Percentiles rank a stretch among this genome's conserved stretches.
These are phyloP conservation scores for Colletotrichum lentis DNA, from an alignment of 2,329 filamentous ascomycete genomes.

Conservation along the genomic window DNA sequence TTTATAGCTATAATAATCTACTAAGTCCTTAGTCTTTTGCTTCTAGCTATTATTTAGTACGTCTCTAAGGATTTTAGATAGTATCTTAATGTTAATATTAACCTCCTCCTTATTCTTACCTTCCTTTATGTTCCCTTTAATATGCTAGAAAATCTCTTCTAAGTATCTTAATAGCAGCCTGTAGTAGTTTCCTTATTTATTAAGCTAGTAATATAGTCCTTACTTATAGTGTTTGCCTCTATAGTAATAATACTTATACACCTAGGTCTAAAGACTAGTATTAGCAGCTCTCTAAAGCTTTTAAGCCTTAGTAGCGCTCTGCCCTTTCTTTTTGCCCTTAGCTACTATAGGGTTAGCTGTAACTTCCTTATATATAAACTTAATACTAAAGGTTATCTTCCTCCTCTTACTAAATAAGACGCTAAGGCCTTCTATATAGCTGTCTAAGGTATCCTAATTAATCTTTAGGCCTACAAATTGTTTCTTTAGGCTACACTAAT, in stretches of 20 bases:
- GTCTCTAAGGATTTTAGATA: constrained; percentile 39
- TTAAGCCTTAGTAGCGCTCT: constrained; percentile 3
- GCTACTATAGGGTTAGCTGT: background rate
- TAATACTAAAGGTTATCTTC: background rate
- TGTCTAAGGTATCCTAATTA: constrained; percentile 38
- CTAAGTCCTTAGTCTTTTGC: constrained; percentile 35
- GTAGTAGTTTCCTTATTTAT: constrained; percentile 38
- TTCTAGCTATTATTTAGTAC: constrained; percentile 40
- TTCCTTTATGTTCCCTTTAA: constrained; percentile 41
- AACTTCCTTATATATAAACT: background rate
- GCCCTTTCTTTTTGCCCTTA: background rate
- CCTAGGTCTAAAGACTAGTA: background rate
- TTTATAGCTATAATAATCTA: background rate
- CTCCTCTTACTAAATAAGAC: background rate
- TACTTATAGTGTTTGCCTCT: background rate
- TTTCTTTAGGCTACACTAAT: constrained; percentile 38
- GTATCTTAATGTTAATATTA: constrained; percentile 39
- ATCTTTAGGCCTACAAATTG: constrained; percentile 39
- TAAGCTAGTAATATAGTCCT: constrained; percentile 32
- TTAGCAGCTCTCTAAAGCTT: constrained; percentile 6
- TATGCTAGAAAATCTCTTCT: constrained; percentile 33
- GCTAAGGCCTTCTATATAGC: constrained; percentile 5
- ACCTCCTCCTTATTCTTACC: constrained; percentile 40
- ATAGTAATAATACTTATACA: constrained; percentile 5
- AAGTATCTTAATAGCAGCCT: constrained; percentile 37